Conservation (phyloP, 176 grass and related monocot genomes). For the Musa itinerans region DNA sequence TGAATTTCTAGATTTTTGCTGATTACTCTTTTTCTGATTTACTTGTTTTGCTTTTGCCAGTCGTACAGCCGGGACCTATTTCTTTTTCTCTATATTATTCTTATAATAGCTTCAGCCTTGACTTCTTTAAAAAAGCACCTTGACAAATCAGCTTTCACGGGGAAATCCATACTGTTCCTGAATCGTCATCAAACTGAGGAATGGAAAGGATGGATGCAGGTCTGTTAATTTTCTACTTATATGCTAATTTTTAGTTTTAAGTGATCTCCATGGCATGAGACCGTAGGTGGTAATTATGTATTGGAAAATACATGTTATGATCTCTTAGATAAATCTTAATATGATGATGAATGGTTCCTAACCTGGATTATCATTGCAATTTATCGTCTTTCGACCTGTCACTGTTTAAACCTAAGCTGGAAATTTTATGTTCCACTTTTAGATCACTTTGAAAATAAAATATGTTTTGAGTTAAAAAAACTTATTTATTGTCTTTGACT, state of each 20-base stretch:
- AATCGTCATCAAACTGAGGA: conserved; percentile 87
- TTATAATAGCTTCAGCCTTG: conserved; percentile 57
- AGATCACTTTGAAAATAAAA: too few species aligned
- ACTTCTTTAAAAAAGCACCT: conserved; percentile 70
- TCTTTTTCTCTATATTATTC: conserved; percentile 84
- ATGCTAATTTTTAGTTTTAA: neutral
- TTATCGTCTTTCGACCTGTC: too few species aligned
- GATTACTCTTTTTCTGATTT: conserved; percentile 7
- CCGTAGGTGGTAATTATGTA: neutral
- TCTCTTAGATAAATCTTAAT: neutral
- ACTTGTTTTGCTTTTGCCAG: conserved; percentile 33
- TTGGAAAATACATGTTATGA: neutral
- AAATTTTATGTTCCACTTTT: too few species aligned
- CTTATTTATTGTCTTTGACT: too few species aligned
- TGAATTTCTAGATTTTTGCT: neutral
- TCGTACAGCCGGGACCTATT: conserved; percentile 78
- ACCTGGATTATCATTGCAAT: too few species aligned
- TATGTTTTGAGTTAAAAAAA: too few species aligned
- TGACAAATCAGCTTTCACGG: conserved; percentile 64
- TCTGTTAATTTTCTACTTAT: conserved; percentile 27
- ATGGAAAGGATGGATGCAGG: conserved; percentile 96
- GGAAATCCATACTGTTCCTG: conserved; percentile 63
- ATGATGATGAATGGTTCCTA: neutral
- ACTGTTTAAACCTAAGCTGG: too few species aligned
- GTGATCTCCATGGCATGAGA: neutral